Base-by-base conservation (phyloP, 1,284 basidiomycete genomes). In the Polyporus tsugae region DNA sequence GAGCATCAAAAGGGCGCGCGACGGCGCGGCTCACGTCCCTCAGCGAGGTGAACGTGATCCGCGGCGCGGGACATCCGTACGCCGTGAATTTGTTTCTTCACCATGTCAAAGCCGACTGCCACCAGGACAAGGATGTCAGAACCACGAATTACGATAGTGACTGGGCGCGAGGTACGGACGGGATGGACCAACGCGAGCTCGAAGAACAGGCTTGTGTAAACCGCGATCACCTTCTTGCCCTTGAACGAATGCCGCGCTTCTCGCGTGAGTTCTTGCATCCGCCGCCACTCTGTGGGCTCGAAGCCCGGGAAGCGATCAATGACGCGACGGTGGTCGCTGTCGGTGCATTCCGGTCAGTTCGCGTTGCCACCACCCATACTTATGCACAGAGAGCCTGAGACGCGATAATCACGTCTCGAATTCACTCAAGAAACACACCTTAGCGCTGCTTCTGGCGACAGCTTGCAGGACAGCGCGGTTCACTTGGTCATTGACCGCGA, bases 331-430 rank as follows among this genome's bases (percentile, higher is more conserved):
- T 78, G 73, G 64, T 79, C 78, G 3, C 78, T 79, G 62, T 49
- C 7, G 38, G 13, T 19, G 13, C 15, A 2, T 10, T 25, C 41
- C 35, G n/a, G n/a, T n/a, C n/a, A 57, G 6, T 38, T 33, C 15
- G 70, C 76, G 41, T 49, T n/a, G n/a, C n/a, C n/a, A n/a, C n/a
- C n/a, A n/a, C n/a, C n/a, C n/a, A n/a, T n/a, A n/a, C n/a, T n/a
- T n/a, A n/a, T n/a, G n/a, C n/a, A n/a, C n/a, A n/a, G n/a, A n/a
- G n/a, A n/a, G n/a, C n/a, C n/a, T n/a, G n/a, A n/a, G n/a, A n/a
- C n/a, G n/a, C n/a, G n/a, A n/a, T n/a, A n/a, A n/a, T n/a, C n/a
- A 80, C 78, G 69, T 62, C 38, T 77, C 78, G 55, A 73, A 80
- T 55, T 80, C 78, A 65, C 74, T 75, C 22, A 78, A 75, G 66